phyloP scores from a whole-genome alignment of 805 yeast species.

The Lachancea thermotolerans region DNA sequence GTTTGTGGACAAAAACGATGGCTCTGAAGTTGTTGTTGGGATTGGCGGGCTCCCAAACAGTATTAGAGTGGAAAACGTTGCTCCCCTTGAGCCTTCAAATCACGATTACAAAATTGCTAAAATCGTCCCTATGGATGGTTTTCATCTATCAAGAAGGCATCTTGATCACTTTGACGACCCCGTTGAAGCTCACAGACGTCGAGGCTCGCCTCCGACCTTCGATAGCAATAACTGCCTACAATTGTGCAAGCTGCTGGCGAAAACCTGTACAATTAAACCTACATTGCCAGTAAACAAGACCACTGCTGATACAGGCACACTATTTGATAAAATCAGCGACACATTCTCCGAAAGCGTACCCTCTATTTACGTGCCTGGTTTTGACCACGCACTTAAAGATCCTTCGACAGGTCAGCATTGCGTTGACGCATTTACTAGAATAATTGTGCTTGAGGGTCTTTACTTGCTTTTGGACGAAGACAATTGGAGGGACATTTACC shows the following conservation, averaged over 20 bases:
- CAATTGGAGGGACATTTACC: constrained; percentile 43
- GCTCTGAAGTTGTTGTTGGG: constrained; percentile 17
- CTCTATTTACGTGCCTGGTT: constrained; percentile 53
- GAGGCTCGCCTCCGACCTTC: constrained; percentile 88
- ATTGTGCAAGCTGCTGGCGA: constrained; percentile 18
- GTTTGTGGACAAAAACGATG: constrained; percentile 19
- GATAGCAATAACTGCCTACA: constrained; percentile 43
- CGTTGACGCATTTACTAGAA: constrained; percentile 41
- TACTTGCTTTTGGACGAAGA: constrained; percentile 55
- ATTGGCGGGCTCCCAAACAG: constrained; percentile 29
- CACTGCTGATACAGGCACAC: background rate
- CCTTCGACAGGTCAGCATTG: constrained; percentile 52
- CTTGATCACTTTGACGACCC: constrained; percentile 49
- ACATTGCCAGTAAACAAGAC: constrained; percentile 4
- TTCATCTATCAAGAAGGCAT: constrained; percentile 50
- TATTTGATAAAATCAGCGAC: constrained; percentile 15
- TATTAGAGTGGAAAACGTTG: constrained; percentile 10
- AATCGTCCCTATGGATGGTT: constrained; percentile 69
- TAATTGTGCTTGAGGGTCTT: constrained; percentile 70
- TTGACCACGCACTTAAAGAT: constrained; percentile 68
- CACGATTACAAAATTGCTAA: constrained; percentile 33
- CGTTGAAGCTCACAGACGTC: constrained; percentile 47
- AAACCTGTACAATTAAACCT: constrained; percentile 17
- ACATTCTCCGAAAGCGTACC: constrained; percentile 26
- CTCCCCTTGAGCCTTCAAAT: background rate